A percentile compares a stretch with the other conserved stretches of the same genome.
phyloP scores from a whole-genome alignment of 169 alveolate genomes.

The Eimeria brunetti region DNA sequence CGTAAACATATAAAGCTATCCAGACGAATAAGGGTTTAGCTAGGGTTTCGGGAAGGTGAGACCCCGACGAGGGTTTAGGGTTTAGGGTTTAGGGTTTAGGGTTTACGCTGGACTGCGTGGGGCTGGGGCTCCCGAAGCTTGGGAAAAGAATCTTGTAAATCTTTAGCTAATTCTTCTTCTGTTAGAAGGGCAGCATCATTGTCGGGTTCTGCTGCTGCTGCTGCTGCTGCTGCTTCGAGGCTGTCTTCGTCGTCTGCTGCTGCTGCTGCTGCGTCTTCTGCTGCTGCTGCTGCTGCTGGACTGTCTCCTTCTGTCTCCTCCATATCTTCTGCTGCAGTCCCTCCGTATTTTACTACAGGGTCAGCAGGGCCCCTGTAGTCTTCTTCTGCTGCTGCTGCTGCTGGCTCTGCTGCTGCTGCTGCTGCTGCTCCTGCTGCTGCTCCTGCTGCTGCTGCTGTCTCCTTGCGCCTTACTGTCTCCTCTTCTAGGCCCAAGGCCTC shows the following conservation, averaged over 20 bases:
- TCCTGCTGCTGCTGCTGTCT: background rate
- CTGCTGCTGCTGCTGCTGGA: background rate
- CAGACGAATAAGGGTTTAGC: background rate
- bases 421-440: background rate
- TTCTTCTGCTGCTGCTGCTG: background rate
- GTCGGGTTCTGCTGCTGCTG: background rate
- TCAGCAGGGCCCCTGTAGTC: slow-evolving; percentile 31
- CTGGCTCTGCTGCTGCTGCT: background rate
- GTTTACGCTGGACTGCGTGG: slow-evolving; percentile 5
- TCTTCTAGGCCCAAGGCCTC: background rate
- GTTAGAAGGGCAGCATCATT: background rate
- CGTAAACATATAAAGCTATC: too few relatives aligned
- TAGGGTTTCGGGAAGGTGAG: too few relatives aligned
- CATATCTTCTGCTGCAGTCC: background rate
- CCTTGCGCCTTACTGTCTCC: too few relatives aligned
- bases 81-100: background rate
- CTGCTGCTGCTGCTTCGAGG: background rate
- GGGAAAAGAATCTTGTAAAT: slow-evolving; percentile 4
- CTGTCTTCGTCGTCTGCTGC: slow-evolving; percentile 20
- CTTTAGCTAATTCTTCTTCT: background rate
- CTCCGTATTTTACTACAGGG: background rate
- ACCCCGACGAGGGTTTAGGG: too few relatives aligned
- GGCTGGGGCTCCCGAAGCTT: background rate
- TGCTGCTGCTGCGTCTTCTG: slow-evolving; percentile 1
- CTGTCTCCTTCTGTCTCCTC: background rate